Percentiles rank a stretch among this genome's conserved stretches.
phyloP scores from a whole-genome alignment of 106 monocot species.

The Acanthochlamys bracteata region DNA sequence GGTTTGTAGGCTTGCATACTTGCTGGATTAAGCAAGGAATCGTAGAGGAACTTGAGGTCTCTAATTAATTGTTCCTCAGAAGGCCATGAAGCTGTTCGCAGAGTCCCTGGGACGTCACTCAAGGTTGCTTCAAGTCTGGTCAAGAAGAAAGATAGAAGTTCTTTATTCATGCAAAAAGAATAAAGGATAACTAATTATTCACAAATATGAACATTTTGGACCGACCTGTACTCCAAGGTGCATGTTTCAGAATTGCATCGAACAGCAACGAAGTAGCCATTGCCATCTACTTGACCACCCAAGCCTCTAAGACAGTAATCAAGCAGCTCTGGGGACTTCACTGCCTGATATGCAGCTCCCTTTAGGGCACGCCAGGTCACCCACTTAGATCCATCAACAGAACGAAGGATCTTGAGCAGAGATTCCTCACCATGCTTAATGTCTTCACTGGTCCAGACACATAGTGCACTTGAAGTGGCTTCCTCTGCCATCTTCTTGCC shows the following conservation, averaged over 20 bases:
- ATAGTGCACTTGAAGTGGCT: background rate
- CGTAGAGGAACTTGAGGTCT: slow-evolving; percentile 60
- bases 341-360: slow-evolving; percentile 23
- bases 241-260: slow-evolving; percentile 40
- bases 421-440: slow-evolving; percentile 22
- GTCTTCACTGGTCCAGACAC: slow-evolving; percentile 41
- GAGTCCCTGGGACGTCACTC: background rate
- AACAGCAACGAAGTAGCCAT: slow-evolving; percentile 27
- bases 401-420: slow-evolving; percentile 47
- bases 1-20: slow-evolving; percentile 56
- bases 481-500: background rate
- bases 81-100: background rate
- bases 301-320: slow-evolving; percentile 52
- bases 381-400: slow-evolving; percentile 27
- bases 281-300: slow-evolving; percentile 20
- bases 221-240: slow-evolving; percentile 60
- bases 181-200: background rate
- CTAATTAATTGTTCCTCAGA: slow-evolving; percentile 26
- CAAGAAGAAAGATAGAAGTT: background rate
- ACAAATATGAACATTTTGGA: background rate
- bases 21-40: slow-evolving; percentile 40
- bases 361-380: slow-evolving; percentile 47
- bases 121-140: slow-evolving; percentile 38
- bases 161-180: background rate
- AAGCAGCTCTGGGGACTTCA: slow-evolving; percentile 28